Conservation (phyloP, 108 stramenopile species). For the Nitzschia sp. region DNA sequence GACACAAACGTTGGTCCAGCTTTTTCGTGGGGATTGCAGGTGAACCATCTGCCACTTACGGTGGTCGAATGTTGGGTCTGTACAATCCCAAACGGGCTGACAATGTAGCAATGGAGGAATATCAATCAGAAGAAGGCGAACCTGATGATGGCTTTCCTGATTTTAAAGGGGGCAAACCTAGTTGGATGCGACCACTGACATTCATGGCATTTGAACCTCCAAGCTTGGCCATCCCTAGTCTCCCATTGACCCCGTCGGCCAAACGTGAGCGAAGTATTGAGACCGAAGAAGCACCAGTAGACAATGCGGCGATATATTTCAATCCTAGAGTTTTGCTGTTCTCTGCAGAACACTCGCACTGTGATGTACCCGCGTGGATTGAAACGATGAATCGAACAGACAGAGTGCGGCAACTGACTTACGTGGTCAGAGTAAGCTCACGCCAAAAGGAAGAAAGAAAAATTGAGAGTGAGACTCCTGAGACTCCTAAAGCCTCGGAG, state of each 20-base stretch:
- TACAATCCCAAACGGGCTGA: constrained; percentile 40
- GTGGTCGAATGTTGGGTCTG: constrained; percentile 82
- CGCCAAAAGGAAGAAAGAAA: constrained; percentile 24
- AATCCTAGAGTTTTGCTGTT: constrained; percentile 23
- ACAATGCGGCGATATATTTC: background rate
- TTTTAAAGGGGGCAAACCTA: constrained; percentile 22
- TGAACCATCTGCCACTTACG: constrained; percentile 72
- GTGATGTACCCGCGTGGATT: constrained; percentile 84
- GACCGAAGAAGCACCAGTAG: background rate
- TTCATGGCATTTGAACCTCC: constrained; percentile 29
- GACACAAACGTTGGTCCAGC: constrained; percentile 71
- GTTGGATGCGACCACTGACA: constrained; percentile 45
- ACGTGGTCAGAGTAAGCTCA: constrained; percentile 63
- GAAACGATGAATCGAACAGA: constrained; percentile 81
- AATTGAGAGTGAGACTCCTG: constrained; percentile 7
- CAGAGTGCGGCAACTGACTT: constrained; percentile 65
- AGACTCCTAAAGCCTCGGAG: background rate
- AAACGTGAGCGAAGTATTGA: background rate
- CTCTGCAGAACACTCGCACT: constrained; percentile 38
- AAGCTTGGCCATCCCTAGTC: background rate
- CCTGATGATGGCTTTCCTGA: constrained; percentile 38
- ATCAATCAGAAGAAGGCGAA: constrained; percentile 51
- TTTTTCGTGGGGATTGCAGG: constrained; percentile 74
- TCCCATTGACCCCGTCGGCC: constrained; percentile 1
- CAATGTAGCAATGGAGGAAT: constrained; percentile 28